A percentile compares a stretch with the other conserved stretches of the same genome.
Evolutionary conservation across 2,329 filamentous ascomycete genomes (phyloP).

Genomic region (Zasmidium citrigriseum): DNA sequence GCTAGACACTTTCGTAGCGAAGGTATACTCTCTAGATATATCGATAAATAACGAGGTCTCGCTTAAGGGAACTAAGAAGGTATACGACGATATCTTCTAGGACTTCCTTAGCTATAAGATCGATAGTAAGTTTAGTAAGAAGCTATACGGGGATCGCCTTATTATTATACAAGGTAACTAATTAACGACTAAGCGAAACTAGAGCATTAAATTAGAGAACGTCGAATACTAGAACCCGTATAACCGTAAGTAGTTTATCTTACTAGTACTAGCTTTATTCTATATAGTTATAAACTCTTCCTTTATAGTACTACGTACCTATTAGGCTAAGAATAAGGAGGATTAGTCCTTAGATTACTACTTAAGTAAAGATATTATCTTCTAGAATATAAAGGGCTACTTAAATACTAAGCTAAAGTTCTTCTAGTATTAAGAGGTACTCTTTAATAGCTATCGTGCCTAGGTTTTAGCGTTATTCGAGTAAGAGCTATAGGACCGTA

Average conservation of each 20-base stretch:
- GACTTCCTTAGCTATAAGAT: not conserved
- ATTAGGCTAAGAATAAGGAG: not conserved
- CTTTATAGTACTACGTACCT: not conserved
- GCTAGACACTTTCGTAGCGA: not conserved
- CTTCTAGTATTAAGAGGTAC: not conserved
- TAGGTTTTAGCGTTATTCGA: no score
- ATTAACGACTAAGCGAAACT: not conserved
- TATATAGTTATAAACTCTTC: not conserved
- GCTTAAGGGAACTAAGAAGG: not conserved
- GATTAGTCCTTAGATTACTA: not conserved
- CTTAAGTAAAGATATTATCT: not conserved
- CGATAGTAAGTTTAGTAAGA: not conserved
- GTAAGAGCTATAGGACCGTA: not conserved
- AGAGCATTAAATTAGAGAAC: not conserved
- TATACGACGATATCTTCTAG: no score
- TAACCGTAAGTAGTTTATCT: not conserved
- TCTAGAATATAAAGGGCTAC: not conserved
- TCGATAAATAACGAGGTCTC: not conserved
- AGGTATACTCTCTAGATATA: not conserved
- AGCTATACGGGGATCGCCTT: not conserved
- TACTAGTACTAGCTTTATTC: not conserved
- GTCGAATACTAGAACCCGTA: not conserved
- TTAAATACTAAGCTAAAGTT: not conserved
- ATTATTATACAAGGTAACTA: not conserved
- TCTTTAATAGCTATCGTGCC: no score